Percentiles rank a stretch among this genome's conserved stretches.
phyloP scores from a whole-genome alignment of 768 basidiomycete species.

The Trametes coccinea region DNA sequence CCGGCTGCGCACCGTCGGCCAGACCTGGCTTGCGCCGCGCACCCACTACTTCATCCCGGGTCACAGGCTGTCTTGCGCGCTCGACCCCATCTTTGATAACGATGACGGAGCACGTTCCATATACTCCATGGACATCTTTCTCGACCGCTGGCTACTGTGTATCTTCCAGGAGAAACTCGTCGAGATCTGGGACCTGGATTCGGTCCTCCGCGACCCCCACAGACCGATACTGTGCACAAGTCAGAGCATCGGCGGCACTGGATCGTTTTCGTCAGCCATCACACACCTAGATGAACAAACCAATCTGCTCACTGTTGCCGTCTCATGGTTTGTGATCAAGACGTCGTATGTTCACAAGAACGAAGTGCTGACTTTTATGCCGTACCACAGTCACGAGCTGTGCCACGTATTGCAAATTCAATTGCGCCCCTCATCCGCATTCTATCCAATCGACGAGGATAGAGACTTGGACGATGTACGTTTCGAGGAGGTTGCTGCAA shows the following conservation, averaged over 20 bases:
- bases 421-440: conserved; percentile 3
- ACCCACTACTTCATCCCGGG: conserved; percentile 12
- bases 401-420: conserved; percentile 20
- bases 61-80: conserved; percentile 4
- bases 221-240: conserved; percentile 11
- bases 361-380: neutral
- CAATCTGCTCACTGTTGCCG: conserved; percentile 21
- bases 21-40: conserved; percentile 21
- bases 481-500: conserved; percentile 3
- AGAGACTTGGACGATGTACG: neutral
- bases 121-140: conserved; percentile 41
- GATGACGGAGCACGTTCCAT: conserved; percentile 26
- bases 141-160: conserved; percentile 50
- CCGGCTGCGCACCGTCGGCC: conserved; percentile 1
- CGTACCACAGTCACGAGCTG: conserved; percentile 15
- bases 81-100: conserved; percentile 8
- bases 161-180: conserved; percentile 44
- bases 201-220: conserved; percentile 4
- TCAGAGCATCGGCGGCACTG: conserved; percentile 11
- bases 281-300: conserved; percentile 19
- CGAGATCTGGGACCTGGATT: conserved; percentile 43
- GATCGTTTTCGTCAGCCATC: conserved; percentile 20
- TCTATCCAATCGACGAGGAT: neutral
- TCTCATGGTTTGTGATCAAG: conserved; percentile 26
- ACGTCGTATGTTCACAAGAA: conserved; percentile 10